These are phyloP conservation scores for Rhodotorula sp. DNA, from an alignment of 1,284 basidiomycete genomes.

Conservation along the genomic window DNA sequence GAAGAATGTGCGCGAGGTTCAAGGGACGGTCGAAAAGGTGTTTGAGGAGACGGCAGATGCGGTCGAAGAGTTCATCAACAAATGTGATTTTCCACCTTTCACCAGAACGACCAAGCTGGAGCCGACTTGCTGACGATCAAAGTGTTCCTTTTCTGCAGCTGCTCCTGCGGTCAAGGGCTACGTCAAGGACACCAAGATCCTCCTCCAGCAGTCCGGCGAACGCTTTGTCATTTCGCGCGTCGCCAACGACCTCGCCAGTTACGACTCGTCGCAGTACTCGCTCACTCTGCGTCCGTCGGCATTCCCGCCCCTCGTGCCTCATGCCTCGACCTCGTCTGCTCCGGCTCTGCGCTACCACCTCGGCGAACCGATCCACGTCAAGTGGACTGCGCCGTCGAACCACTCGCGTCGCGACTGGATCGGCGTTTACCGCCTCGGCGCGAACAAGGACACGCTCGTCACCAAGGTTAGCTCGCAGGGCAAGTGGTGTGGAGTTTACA, in stretches of 20 bases:
- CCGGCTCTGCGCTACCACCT: slow-evolving; percentile 67
- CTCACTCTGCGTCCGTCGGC: slow-evolving; percentile 61
- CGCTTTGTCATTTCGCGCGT: slow-evolving; percentile 85
- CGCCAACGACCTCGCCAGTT: slow-evolving; percentile 70
- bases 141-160: neutral
- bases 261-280: slow-evolving; percentile 75
- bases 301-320: slow-evolving; percentile 43
- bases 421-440: slow-evolving; percentile 78
- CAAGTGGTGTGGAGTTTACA: slow-evolving; percentile 87
- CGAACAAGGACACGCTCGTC: slow-evolving; percentile 75
- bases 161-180: slow-evolving; percentile 48
- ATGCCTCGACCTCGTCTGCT: slow-evolving; percentile 52
- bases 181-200: slow-evolving; percentile 84
- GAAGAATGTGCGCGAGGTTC: slow-evolving; percentile 81
- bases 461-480: slow-evolving; percentile 86
- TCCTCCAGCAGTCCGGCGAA: slow-evolving; percentile 88
- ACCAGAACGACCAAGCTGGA: neutral
- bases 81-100: slow-evolving; percentile 57
- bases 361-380: slow-evolving; percentile 81
- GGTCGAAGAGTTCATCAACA: slow-evolving; percentile 87
- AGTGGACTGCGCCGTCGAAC: slow-evolving; percentile 80
- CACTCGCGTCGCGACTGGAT: slow-evolving; percentile 98
- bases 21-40: slow-evolving; percentile 90
- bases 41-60: slow-evolving; percentile 86
- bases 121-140: no score